phyloP scores from a whole-genome alignment of 495 filamentous ascomycete genomes.

The Neurospora sublineolata region DNA sequence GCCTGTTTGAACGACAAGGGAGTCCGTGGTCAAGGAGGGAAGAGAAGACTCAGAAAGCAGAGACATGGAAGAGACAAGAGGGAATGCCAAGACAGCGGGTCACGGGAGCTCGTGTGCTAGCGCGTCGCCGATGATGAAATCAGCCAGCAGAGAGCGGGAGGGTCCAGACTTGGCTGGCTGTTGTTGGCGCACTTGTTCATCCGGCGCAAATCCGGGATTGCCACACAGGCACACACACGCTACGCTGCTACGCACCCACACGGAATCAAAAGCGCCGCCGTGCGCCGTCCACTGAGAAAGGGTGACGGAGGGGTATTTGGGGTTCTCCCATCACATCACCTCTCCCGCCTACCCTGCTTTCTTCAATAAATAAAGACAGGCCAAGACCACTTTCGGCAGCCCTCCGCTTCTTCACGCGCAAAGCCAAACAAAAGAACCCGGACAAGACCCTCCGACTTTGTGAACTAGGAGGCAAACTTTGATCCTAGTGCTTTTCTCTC shows the following conservation, averaged over 20 bases:
- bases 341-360: neutral
- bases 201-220: neutral
- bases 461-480: neutral
- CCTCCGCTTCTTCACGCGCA: neutral
- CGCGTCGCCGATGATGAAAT: constrained; percentile 10
- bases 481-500: neutral
- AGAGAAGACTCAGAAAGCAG: neutral
- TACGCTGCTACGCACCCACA: neutral
- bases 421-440: neutral
- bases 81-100: constrained; percentile 2
- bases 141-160: constrained; percentile 3
- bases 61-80: neutral
- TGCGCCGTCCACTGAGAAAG: neutral
- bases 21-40: neutral
- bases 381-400: neutral
- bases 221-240: neutral
- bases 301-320: neutral
- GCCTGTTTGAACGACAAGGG: neutral
- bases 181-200: constrained; percentile 10
- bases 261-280: neutral
- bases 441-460: neutral
- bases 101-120: constrained; percentile 25
- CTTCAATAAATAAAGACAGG: neutral
- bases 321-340: neutral
- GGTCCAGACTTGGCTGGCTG: constrained; percentile 1